Percentiles rank a stretch among this genome's conserved stretches.
phyloP scores from a whole-genome alignment of 1,139 yeast genomes.

The Nakaseomyces delphensis region DNA sequence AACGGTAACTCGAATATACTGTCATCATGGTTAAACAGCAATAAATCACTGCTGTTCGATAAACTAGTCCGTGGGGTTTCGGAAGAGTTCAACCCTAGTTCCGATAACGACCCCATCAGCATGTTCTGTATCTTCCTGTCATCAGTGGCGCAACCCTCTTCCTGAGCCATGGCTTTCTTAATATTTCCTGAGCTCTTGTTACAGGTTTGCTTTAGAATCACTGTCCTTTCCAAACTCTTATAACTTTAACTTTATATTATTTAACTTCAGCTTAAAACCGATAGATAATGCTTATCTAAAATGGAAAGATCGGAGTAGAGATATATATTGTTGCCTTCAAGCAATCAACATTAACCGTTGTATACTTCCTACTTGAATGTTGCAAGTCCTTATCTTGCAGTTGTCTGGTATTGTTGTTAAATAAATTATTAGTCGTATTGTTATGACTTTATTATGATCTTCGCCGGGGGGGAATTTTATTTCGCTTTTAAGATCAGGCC shows the following conservation, averaged over 20 bases:
- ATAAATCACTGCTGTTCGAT: conserved; percentile 1
- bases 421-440: too few relatives aligned
- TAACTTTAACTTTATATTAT: neutral
- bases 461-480: too few relatives aligned
- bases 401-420: too few relatives aligned
- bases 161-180: neutral
- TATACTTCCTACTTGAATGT: too few relatives aligned
- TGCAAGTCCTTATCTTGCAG: too few relatives aligned
- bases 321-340: too few relatives aligned
- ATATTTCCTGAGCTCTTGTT: too few relatives aligned
- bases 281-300: neutral
- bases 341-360: too few relatives aligned
- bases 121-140: neutral
- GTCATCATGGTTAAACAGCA: conserved; percentile 1
- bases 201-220: neutral
- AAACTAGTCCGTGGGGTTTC: neutral
- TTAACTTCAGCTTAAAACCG: neutral
- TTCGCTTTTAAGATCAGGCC: neutral
- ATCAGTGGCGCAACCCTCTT: neutral
- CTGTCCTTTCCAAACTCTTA: neutral
- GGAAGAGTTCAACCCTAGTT: neutral
- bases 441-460: too few relatives aligned
- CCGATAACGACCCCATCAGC: neutral
- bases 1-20: conserved; percentile 4
- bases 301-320: neutral